Base-by-base conservation (phyloP, 306 rosid genomes). In the Dicorynia guianensis region DNA sequence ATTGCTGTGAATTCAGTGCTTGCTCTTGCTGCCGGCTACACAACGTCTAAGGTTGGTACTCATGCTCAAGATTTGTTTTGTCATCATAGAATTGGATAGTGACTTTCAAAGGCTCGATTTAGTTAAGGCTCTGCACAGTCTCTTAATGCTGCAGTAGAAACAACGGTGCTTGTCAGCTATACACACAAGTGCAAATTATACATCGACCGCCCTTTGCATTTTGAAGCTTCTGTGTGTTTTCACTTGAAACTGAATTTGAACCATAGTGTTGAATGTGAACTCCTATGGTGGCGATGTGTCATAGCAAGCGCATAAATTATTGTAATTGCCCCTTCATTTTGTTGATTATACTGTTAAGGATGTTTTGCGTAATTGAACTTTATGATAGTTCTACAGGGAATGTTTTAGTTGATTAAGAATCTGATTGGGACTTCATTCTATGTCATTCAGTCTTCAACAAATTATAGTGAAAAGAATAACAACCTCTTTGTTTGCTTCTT, bases 1-100 rank as follows among this genome's bases (percentile, higher is more conserved):
- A 92, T 96, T 73, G 99, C 88, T 0, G 99, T 96, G 49, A 96
- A 96, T 84, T 96, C 99, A 0, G 99, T 96, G 81, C 98, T 96
- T 66, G 99, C 99, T 81, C 98, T 96, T 79, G 99, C 99, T 2
- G 99, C 99, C 12, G 99, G 99, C 38, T 96, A 96, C 87, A 96
- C 99, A 3, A 84, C 99, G 36, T 96, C 99, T 52, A 96, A 96
- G 97, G 99, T 94, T 84, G 85, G 80, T 80, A 7, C 74, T 60
- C 7, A n/a, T 8, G 34, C 67, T 72, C 61, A 20, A 42, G 6
- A 34, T 7, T 35, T 25, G 33, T 47, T 9, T 43, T 79, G 30
- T 56, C 36, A 67, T 74, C 14, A 54, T 79, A 35, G 58, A 74
- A 38, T 58, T 71, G 47, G 73, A 34, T 65, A 57, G 34, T 72